Percentiles rank a stretch among this genome's conserved stretches.
Conservation (phyloP, 2,329 filamentous ascomycete species). For the Lachnellula subtilissima region DNA sequence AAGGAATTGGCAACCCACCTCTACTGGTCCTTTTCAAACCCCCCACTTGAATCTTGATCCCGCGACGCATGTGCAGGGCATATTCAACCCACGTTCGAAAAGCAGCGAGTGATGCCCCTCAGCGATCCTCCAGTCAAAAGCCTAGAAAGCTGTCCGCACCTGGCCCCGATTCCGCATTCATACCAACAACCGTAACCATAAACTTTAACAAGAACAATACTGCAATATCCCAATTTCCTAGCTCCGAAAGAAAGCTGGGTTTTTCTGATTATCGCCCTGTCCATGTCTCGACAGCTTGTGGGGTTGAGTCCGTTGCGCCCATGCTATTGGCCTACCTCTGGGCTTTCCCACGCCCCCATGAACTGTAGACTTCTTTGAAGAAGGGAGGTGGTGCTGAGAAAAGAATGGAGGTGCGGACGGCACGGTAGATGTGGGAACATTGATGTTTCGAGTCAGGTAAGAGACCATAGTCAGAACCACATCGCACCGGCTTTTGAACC, state of each 20-base stretch:
- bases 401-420: constrained; percentile 7
- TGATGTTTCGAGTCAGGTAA: constrained; percentile 6
- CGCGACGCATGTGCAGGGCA: neutral
- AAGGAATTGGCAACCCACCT: neutral
- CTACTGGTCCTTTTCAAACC: neutral
- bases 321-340: neutral
- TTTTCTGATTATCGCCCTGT: neutral
- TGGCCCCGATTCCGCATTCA: neutral
- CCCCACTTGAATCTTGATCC: constrained; percentile 1
- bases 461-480: neutral
- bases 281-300: neutral
- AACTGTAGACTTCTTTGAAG: constrained; percentile 1
- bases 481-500: constrained; percentile 2
- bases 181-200: neutral
- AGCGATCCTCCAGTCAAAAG: neutral
- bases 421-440: constrained; percentile 13
- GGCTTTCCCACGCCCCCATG: constrained; percentile 1
- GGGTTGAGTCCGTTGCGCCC: neutral
- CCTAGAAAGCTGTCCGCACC: neutral
- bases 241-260: neutral
- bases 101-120: neutral
- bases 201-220: neutral
- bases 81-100: neutral
- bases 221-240: neutral
- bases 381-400: neutral